Conservation (phyloP, 2,329 filamentous ascomycete genomes). For the Graphium sp. region DNA sequence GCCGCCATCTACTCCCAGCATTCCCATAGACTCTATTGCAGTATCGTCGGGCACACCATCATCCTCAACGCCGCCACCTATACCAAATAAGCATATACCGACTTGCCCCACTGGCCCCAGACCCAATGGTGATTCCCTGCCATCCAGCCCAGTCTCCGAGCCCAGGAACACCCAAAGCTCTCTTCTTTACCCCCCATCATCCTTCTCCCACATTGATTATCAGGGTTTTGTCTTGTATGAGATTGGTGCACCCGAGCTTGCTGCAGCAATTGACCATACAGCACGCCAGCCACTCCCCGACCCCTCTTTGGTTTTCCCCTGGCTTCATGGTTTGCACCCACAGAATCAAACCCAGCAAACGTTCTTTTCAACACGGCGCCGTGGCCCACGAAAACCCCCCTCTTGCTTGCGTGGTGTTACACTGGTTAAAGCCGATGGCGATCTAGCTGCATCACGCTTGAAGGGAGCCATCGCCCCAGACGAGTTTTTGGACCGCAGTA, state of each 20-base stretch:
- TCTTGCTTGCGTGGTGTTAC: slow-evolving; percentile 64
- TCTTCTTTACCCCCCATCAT: slow-evolving; percentile 57
- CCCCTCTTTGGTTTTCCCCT: slow-evolving; percentile 79
- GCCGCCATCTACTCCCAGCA: slow-evolving; percentile 5
- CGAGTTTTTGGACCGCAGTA: slow-evolving; percentile 49
- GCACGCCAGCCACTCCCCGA: slow-evolving; percentile 71
- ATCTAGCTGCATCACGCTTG: slow-evolving; percentile 55
- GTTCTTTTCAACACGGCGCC: slow-evolving; percentile 72
- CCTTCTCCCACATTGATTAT: slow-evolving; percentile 33
- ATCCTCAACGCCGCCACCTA: slow-evolving; percentile 18
- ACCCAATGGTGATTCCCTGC: slow-evolving; percentile 26
- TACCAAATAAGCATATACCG: slow-evolving; percentile 87
- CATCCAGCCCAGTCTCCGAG: slow-evolving; percentile 1
- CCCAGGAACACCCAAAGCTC: slow-evolving; percentile 40
- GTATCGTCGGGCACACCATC: slow-evolving; percentile 9
- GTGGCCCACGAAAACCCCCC: slow-evolving; percentile 52
- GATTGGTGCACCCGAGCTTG: slow-evolving; percentile 51
- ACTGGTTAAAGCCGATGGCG: slow-evolving; percentile 75
- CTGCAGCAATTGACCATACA: slow-evolving; percentile 57
- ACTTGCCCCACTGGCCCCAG: slow-evolving; percentile 65
- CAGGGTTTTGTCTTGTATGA: slow-evolving; percentile 49
- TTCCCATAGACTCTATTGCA: background rate
- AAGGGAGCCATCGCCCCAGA: slow-evolving; percentile 76
- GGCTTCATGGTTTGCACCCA: slow-evolving; percentile 85
- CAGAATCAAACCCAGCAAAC: slow-evolving; percentile 77